Conservation (phyloP, 2,329 filamentous ascomycete genomes). For the Curvularia spicifera region DNA sequence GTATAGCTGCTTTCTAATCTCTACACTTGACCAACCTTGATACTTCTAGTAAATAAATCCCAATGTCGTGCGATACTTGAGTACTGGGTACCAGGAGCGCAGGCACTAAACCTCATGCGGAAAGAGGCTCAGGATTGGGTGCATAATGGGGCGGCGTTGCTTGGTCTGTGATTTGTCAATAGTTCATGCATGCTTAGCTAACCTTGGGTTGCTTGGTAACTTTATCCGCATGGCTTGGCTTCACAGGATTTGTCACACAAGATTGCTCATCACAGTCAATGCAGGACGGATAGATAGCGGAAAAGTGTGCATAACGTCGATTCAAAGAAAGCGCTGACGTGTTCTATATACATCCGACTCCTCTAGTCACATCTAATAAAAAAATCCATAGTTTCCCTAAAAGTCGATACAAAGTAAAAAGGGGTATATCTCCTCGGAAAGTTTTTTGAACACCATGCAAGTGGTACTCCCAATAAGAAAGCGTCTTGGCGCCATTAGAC, state of each 20-base stretch:
- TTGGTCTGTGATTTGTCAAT: neutral
- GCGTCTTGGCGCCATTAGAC: neutral
- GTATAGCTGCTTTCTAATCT: neutral
- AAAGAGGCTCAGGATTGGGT: neutral
- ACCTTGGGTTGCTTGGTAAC: neutral
- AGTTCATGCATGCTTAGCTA: neutral
- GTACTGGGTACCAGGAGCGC: neutral
- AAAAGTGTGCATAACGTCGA: neutral
- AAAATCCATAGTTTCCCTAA: constrained; percentile 2
- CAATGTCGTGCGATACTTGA: neutral
- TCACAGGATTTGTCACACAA: neutral
- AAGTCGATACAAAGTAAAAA: constrained; percentile 12
- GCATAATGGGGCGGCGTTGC: neutral
- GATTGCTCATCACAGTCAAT: neutral
- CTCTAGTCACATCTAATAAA: neutral
- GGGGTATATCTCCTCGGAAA: neutral
- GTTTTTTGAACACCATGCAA: constrained; percentile 1
- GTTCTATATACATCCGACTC: neutral
- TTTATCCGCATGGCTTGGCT: neutral
- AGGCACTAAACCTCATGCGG: neutral
- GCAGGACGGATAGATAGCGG: neutral
- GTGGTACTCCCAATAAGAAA: neutral
- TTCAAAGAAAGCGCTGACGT: neutral
- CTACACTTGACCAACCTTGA: neutral
- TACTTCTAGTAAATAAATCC: neutral